These are phyloP conservation scores for Byssoonygena ceratinophila DNA, from an alignment of 2,329 filamentous ascomycete genomes.

Conservation along the genomic window DNA sequence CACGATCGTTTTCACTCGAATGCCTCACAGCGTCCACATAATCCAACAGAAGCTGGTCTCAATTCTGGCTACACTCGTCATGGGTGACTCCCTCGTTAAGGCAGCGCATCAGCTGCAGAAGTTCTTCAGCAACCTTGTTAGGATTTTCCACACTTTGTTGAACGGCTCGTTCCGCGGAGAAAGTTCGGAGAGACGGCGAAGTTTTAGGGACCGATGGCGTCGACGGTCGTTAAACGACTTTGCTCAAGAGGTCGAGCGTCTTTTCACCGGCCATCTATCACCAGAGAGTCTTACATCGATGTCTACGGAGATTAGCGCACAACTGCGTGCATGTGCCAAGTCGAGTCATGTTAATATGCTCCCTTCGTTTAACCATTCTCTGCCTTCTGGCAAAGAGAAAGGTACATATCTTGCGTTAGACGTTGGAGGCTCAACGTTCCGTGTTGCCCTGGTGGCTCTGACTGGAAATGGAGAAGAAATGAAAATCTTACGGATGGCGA, in stretches of 20 bases:
- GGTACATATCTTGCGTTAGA: conserved; percentile 54
- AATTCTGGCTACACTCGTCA: conserved; percentile 1
- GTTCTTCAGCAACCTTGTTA: conserved; percentile 32
- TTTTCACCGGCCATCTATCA: conserved; percentile 30
- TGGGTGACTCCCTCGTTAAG: conserved; percentile 26
- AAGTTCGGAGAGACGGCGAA: conserved; percentile 19
- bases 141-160: conserved; percentile 33
- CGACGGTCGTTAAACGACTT: conserved; percentile 32
- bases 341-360: conserved; percentile 53
- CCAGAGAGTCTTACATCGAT: conserved; percentile 33
- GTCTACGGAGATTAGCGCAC: conserved; percentile 38
- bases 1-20: neutral
- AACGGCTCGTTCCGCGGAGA: conserved; percentile 21
- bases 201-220: conserved; percentile 28
- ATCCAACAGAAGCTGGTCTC: neutral
- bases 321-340: conserved; percentile 47
- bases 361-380: conserved; percentile 52
- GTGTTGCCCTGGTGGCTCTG: conserved; percentile 51
- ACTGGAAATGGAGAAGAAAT: conserved; percentile 41
- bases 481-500: conserved; percentile 46
- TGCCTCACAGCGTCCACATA: neutral
- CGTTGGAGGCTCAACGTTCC: conserved; percentile 56
- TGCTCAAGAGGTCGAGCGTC: conserved; percentile 30
- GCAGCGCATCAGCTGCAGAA: conserved; percentile 34
- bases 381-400: conserved; percentile 49